Percentiles rank a stretch among this genome's conserved stretches.
These are phyloP conservation scores for Cercophora newfieldiana DNA, from an alignment of 495 filamentous ascomycete species.

Conservation along the genomic window DNA sequence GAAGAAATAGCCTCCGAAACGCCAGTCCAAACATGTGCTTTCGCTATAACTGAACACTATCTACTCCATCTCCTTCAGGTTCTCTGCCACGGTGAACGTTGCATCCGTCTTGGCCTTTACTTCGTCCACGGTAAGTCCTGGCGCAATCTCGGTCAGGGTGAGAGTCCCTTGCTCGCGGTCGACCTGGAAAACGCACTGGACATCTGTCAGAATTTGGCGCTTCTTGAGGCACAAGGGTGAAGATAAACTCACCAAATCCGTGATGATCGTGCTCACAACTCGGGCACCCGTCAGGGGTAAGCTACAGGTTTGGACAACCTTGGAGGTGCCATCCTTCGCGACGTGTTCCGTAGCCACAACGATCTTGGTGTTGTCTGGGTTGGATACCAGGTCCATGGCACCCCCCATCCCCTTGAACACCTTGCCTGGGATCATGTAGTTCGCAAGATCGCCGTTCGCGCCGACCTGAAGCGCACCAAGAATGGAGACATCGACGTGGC, in stretches of 20 bases:
- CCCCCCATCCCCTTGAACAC: conserved; percentile 65
- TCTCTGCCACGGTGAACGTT: conserved; percentile 49
- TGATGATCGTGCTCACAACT: conserved; percentile 58
- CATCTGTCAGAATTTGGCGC: conserved; percentile 13
- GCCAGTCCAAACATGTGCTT: not conserved
- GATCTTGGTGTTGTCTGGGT: conserved; percentile 60
- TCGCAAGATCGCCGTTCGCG: conserved; percentile 58
- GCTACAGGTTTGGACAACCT: conserved; percentile 58
- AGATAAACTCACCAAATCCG: conserved; percentile 49
- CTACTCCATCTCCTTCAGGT: conserved; percentile 50
- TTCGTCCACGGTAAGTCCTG: conserved; percentile 55
- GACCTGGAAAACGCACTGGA: conserved; percentile 57
- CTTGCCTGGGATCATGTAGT: conserved; percentile 66
- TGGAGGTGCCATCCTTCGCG: conserved; percentile 59
- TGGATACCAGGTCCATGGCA: conserved; percentile 63
- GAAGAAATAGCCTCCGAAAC: not conserved
- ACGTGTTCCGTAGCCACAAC: conserved; percentile 64
- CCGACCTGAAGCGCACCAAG: conserved; percentile 61
- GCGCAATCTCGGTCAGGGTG: conserved; percentile 57
- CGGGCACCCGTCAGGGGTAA: conserved; percentile 57
- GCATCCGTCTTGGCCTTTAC: conserved; percentile 57
- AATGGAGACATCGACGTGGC: conserved; percentile 61
- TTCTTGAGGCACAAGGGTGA: not conserved
- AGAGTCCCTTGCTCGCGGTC: conserved; percentile 51
- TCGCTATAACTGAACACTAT: conserved; percentile 10